A percentile compares a stretch with the other conserved stretches of the same genome.
Conservation (phyloP, 2,329 filamentous ascomycete species). For the Cladosporium sp. region DNA sequence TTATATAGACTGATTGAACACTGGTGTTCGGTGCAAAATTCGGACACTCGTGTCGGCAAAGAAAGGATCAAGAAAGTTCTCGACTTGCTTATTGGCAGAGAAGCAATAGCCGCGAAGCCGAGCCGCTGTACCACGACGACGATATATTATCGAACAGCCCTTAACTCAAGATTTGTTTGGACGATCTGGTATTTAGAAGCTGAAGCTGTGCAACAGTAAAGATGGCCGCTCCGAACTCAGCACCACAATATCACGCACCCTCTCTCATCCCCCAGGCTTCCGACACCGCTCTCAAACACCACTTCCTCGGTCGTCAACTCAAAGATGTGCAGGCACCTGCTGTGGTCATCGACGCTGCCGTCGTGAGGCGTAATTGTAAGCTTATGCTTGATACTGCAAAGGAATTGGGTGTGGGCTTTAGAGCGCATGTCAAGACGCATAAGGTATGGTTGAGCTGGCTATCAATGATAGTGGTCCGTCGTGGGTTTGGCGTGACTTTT, state of each 20-base stretch:
- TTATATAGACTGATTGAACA: neutral
- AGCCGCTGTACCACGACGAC: too few relatives aligned
- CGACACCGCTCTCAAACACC: conserved; percentile 28
- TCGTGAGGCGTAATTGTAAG: conserved; percentile 63
- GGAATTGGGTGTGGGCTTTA: conserved; percentile 60
- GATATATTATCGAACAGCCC: too few relatives aligned
- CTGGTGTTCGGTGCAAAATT: neutral
- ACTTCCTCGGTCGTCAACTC: conserved; percentile 59
- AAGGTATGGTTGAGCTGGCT: conserved; percentile 51
- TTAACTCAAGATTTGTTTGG: too few relatives aligned
- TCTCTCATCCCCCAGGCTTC: conserved; percentile 31
- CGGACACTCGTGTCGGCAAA: neutral
- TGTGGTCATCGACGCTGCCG: conserved; percentile 63
- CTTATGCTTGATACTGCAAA: conserved; percentile 64
- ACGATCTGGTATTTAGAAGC: too few relatives aligned
- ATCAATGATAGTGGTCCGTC: neutral
- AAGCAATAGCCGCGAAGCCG: too few relatives aligned
- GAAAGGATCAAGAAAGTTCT: neutral
- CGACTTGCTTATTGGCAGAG: too few relatives aligned
- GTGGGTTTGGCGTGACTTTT: neutral
- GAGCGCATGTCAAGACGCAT: conserved; percentile 79
- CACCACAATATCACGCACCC: conserved; percentile 16
- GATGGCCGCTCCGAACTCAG: neutral
- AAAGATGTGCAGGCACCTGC: conserved; percentile 61
- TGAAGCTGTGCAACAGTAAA: neutral